A percentile compares a stretch with the other conserved stretches of the same genome.
phyloP scores from a whole-genome alignment of 441 rosid species.

The Syzygium malaccense region DNA sequence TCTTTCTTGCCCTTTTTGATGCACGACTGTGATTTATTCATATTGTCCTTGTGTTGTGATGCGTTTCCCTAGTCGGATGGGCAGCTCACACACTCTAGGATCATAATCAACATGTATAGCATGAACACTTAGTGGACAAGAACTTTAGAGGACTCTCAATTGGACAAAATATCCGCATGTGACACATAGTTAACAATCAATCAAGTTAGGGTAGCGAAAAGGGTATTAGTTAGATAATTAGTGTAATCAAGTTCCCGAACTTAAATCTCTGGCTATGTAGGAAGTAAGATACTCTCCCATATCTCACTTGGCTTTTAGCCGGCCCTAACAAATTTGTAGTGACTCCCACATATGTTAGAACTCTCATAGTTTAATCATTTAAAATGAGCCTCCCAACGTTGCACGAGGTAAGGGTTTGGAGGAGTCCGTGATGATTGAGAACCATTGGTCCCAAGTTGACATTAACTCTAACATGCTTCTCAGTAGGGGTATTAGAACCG shows the following conservation, averaged over 20 bases:
- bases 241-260: neutral
- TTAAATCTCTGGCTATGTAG: too few relatives aligned
- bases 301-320: too few relatives aligned
- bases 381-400: too few relatives aligned
- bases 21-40: neutral
- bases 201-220: neutral
- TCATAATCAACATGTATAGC: neutral
- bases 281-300: neutral
- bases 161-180: neutral
- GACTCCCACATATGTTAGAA: too few relatives aligned
- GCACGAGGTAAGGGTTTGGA: too few relatives aligned
- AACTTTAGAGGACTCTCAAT: neutral
- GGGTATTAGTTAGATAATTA: neutral
- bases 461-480: too few relatives aligned
- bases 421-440: too few relatives aligned
- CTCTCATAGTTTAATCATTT: too few relatives aligned
- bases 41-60: neutral
- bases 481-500: too few relatives aligned
- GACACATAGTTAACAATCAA: neutral
- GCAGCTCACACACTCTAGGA: neutral
- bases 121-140: neutral
- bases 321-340: accelerated
- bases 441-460: too few relatives aligned
- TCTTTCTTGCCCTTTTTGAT: neutral
- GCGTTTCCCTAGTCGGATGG: neutral